Percentiles rank a stretch among this genome's conserved stretches.
Conservation (phyloP, 148 eudicot species). For the Linanthus parryae region DNA sequence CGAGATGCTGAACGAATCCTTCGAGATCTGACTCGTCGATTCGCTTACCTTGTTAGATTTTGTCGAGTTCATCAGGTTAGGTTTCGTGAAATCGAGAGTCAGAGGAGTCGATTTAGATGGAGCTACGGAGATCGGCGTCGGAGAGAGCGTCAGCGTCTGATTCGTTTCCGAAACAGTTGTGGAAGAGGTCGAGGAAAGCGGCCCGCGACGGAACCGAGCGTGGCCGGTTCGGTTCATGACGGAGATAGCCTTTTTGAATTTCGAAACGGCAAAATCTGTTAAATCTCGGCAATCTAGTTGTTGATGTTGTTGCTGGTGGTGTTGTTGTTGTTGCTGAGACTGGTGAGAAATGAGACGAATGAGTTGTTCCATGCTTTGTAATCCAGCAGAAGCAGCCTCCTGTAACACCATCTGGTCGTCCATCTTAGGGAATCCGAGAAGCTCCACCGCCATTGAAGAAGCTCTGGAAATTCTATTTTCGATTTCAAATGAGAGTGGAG, state of each 20-base stretch:
- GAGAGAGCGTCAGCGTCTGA: constrained; percentile 1
- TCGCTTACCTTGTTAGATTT: background rate
- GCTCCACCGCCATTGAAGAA: constrained; percentile 2
- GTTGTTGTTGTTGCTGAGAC: constrained; percentile 13
- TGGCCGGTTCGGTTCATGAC: constrained; percentile 80
- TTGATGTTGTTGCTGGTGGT: no score
- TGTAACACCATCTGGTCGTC: constrained; percentile 21
- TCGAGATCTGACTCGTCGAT: background rate
- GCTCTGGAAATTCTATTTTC: background rate
- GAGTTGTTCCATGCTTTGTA: constrained; percentile 43
- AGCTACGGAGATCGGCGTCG: background rate
- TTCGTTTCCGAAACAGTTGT: background rate
- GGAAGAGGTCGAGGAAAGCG: constrained; percentile 7
- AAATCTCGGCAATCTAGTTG: no score
- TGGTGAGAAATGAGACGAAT: constrained; percentile 24
- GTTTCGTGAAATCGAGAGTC: no score
- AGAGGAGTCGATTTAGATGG: background rate
- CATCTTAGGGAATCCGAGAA: background rate
- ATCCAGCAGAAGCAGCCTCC: constrained; percentile 37
- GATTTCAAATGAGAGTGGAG: background rate
- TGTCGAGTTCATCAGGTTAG: background rate
- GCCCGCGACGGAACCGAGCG: constrained; percentile 73
- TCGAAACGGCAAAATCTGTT: no score
- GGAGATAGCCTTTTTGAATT: no score
- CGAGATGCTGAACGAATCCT: constrained; percentile 23